phyloP scores from a whole-genome alignment of 1,284 basidiomycete species.

The Microstroma glucosiphilum region DNA sequence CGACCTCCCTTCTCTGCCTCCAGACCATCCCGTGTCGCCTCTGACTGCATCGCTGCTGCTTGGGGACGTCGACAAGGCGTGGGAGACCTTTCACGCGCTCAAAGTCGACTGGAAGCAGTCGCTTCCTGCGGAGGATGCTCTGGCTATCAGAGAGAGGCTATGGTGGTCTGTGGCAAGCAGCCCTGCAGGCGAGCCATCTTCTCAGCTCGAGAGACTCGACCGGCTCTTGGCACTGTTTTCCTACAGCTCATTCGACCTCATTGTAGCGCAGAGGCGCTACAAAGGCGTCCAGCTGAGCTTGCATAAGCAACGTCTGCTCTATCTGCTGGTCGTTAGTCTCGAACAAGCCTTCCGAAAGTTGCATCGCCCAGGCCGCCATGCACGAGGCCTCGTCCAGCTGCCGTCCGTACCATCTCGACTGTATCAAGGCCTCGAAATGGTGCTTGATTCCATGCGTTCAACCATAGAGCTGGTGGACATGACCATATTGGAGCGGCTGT shows the following conservation, averaged over 20 bases:
- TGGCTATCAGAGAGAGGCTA: not conserved
- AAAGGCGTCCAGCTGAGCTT: not conserved
- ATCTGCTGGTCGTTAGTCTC: not conserved
- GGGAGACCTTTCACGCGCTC: too few relatives aligned
- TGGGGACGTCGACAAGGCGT: too few relatives aligned
- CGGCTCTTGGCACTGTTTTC: not conserved
- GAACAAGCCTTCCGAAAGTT: not conserved
- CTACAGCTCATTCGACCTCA: not conserved
- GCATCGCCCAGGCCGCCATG: not conserved
- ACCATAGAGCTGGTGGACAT: not conserved
- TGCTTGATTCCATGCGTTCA: not conserved
- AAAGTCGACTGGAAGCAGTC: too few relatives aligned
- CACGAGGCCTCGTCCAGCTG: not conserved
- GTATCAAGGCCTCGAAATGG: not conserved
- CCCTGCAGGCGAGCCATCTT: not conserved
- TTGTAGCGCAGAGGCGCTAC: not conserved
- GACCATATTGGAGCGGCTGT: not conserved
- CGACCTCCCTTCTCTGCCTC: too few relatives aligned
- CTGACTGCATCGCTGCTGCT: too few relatives aligned
- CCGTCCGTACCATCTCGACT: not conserved
- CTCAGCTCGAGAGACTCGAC: not conserved
- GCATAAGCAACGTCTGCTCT: conserved; percentile 3
- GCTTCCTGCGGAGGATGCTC: not conserved
- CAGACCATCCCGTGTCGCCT: too few relatives aligned
- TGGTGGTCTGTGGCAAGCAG: not conserved